Percentiles rank a stretch among this genome's conserved stretches.
Conservation (phyloP, 2,329 filamentous ascomycete species). For the Sporothrix humicola region DNA sequence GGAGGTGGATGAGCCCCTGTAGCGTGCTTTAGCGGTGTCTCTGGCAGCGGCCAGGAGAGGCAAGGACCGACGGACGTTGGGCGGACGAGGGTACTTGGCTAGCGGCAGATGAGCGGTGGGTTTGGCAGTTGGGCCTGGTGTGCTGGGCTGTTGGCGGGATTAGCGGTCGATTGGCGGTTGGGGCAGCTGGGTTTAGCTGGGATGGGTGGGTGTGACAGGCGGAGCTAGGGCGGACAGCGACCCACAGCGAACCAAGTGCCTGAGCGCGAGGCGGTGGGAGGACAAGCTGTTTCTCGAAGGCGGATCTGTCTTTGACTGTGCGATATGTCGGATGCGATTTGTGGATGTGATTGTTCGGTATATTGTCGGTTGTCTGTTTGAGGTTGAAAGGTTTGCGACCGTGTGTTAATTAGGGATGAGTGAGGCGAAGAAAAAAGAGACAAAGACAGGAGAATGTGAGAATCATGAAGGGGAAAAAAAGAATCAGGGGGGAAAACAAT, state of each 20-base stretch:
- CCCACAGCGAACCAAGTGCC: constrained; percentile 3
- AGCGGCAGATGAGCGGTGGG: constrained; percentile 3
- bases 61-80: constrained; percentile 5
- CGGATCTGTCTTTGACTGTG: background rate
- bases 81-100: background rate
- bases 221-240: background rate
- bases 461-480: background rate
- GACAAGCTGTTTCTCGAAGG: too few relatives aligned
- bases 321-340: background rate
- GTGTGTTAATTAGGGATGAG: constrained; percentile 16
- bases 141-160: background rate
- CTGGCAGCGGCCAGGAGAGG: background rate
- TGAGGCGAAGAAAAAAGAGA: background rate
- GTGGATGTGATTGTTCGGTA: background rate
- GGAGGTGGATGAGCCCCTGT: constrained; percentile 14
- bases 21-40: constrained; percentile 30
- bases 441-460: background rate
- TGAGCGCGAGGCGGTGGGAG: constrained; percentile 18
- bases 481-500: background rate
- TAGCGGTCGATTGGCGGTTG: constrained; percentile 6
- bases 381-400: background rate
- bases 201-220: constrained; percentile 9
- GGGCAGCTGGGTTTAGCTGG: background rate
- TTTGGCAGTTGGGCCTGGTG: background rate
- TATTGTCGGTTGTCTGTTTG: constrained; percentile 12